A percentile compares a stretch with the other conserved stretches of the same genome.
phyloP scores from a whole-genome alignment of 2,329 filamentous ascomycete species.

The Cordyceps cateniannulata region DNA sequence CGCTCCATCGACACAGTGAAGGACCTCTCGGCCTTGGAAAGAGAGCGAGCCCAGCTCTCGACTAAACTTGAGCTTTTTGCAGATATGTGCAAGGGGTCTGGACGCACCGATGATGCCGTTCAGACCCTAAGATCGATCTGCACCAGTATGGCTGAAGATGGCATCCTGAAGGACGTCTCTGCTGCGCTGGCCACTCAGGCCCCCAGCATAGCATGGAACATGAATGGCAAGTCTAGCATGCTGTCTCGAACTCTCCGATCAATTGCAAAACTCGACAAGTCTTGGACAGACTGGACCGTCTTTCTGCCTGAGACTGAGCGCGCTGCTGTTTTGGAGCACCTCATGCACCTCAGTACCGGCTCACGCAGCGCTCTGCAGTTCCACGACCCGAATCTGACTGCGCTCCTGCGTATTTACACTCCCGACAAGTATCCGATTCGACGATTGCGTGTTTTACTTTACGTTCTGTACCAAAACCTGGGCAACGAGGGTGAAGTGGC shows the following conservation, averaged over 20 bases:
- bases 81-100: constrained; percentile 49
- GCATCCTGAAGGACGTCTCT: constrained; percentile 48
- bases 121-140: constrained; percentile 55
- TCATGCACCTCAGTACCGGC: constrained; percentile 43
- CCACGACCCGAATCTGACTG: constrained; percentile 39
- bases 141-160: constrained; percentile 52
- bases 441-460: constrained; percentile 44
- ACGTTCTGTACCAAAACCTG: constrained; percentile 42
- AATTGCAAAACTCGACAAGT: constrained; percentile 52
- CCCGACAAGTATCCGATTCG: constrained; percentile 45
- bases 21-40: constrained; percentile 46
- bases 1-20: constrained; percentile 59
- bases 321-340: constrained; percentile 54
- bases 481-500: constrained; percentile 34
- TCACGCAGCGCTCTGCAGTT: constrained; percentile 30
- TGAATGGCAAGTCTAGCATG: constrained; percentile 40
- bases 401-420: constrained; percentile 44
- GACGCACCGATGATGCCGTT: constrained; percentile 50
- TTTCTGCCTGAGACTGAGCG: constrained; percentile 45
- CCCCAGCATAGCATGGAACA: constrained; percentile 47
- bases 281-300: constrained; percentile 50
- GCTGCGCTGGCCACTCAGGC: constrained; percentile 42
- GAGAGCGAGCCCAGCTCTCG: constrained; percentile 51
- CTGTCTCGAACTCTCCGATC: constrained; percentile 54
- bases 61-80: constrained; percentile 63